Base-by-base conservation (phyloP, 352 stramenopile genomes). In the Phytopythium oedochilum region DNA sequence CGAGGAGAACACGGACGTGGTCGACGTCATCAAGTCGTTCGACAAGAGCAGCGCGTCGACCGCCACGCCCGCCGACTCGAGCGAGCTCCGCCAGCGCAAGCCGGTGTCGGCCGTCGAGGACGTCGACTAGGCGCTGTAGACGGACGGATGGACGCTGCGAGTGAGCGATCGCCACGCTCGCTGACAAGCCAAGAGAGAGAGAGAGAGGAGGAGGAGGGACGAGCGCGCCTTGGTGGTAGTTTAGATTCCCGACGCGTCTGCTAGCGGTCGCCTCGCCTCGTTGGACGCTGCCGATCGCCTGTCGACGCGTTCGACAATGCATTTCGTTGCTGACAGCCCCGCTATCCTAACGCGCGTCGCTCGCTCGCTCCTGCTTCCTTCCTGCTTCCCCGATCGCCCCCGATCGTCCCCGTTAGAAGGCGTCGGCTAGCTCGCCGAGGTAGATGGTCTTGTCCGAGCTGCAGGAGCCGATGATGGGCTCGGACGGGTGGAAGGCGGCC, bases 381-480 rank as follows among this genome's bases (percentile, higher is more conserved):
- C 36, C 36, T 22, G 14, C 39, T 25, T 23, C n/a, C 9, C 29
- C n/a, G n/a, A n/a, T n/a, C n/a, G n/a, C n/a, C n/a, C n/a, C n/a
- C n/a, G n/a, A n/a, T n/a, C n/a, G n/a, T n/a, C 43, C 39, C n/a
- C 22, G 42, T 20, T 34, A 26, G 36, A 71, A 85, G 46, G 80
- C 69, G 40, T 80, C 72, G 18, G 73, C 68, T 26, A 94, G 71
- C 59, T 94, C 84, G 52, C 83, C 84, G 29, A 94, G 66, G 76
- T 85, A 92, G 59, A 94, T 88, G 61, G 65, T 88, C 71, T 94
- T 93, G 79, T 96, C 86, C 57, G 77, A 87, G 56, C 81, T 77
- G 61, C 85, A 92, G 12, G 86, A 96, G 47, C 83, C 84, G 35
- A 96, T 68, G 50, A 96, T 94, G 14, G 81, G 81, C 56, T 92